Conservation (phyloP, 257 asterid genomes). For the Nemophila menziesii region DNA sequence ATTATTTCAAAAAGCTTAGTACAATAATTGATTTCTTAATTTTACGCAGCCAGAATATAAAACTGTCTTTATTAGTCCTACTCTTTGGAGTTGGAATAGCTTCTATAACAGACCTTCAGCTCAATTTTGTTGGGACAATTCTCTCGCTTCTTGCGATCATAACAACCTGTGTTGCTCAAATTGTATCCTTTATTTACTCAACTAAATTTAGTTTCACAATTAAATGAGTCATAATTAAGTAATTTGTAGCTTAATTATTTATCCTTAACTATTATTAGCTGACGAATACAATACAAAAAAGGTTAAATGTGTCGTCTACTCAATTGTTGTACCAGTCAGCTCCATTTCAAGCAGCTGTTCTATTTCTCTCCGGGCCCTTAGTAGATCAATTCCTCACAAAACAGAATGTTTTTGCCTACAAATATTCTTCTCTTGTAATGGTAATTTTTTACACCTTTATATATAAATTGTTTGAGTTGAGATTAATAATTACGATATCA, state of each 20-base stretch:
- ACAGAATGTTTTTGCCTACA: conserved; percentile 59
- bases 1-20: not conserved
- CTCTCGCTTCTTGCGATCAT: conserved; percentile 75
- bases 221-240: no score
- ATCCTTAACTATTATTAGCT: conserved; percentile 41
- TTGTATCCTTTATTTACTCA: conserved; percentile 31
- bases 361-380: conserved; percentile 59
- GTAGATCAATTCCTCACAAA: conserved; percentile 65
- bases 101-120: conserved; percentile 84
- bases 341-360: conserved; percentile 80
- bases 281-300: conserved; percentile 85
- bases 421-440: conserved; percentile 54
- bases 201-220: not conserved
- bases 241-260: not conserved
- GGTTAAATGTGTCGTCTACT: conserved; percentile 70
- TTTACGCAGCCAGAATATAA: conserved; percentile 56
- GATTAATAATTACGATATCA: no score
- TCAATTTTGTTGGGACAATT: conserved; percentile 68
- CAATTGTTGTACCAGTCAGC: conserved; percentile 83
- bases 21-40: not conserved
- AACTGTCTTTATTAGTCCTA: conserved; percentile 47
- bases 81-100: conserved; percentile 83
- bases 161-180: conserved; percentile 89
- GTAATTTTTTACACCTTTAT: conserved; percentile 19
- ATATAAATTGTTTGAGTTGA: no score